Conservation (phyloP, 192 early-diverging fungal species). For the Gonapodya prolifera region DNA sequence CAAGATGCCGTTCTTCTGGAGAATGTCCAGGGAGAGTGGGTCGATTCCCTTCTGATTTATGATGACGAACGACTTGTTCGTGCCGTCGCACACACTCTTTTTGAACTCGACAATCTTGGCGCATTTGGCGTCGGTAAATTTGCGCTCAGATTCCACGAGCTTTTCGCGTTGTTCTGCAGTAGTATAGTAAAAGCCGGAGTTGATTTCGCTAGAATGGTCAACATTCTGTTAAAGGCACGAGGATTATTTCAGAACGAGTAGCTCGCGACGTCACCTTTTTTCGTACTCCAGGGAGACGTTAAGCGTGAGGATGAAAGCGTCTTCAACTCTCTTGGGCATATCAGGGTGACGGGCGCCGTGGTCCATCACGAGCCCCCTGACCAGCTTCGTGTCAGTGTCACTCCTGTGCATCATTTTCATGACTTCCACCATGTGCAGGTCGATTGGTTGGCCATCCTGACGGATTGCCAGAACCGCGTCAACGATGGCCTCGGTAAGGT, state of each 20-base stretch:
- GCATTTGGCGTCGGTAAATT: conserved; percentile 87
- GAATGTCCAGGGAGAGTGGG: conserved; percentile 87
- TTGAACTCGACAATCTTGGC: conserved; percentile 95
- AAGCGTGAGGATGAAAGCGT: conserved; percentile 84
- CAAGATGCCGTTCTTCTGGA: conserved; percentile 91
- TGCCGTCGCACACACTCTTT: conserved; percentile 78
- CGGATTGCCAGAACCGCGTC: conserved; percentile 87
- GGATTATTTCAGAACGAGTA: too few species aligned
- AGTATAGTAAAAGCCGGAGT: conserved; percentile 98
- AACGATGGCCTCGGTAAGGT: conserved; percentile 89
- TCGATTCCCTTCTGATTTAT: conserved; percentile 99
- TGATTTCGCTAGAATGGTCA: conserved; percentile 58
- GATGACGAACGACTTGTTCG: conserved; percentile 81
- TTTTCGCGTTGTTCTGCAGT: conserved; percentile 97
- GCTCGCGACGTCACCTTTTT: conserved; percentile 77
- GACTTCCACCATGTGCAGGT: conserved; percentile 98
- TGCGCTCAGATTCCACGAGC: conserved; percentile 92
- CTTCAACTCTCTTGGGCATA: conserved; percentile 89
- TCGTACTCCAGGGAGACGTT: conserved; percentile 99
- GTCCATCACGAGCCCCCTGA: conserved; percentile 93
- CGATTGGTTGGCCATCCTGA: conserved; percentile 72
- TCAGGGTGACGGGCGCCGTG: conserved; percentile 98
- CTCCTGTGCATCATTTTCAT: conserved; percentile 99
- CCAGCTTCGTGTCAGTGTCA: conserved; percentile 88
- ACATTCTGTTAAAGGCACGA: not conserved